Evolutionary conservation across 2,329 filamentous ascomycete species (phyloP).

Genomic region (Bipolaris zeicola): DNA sequence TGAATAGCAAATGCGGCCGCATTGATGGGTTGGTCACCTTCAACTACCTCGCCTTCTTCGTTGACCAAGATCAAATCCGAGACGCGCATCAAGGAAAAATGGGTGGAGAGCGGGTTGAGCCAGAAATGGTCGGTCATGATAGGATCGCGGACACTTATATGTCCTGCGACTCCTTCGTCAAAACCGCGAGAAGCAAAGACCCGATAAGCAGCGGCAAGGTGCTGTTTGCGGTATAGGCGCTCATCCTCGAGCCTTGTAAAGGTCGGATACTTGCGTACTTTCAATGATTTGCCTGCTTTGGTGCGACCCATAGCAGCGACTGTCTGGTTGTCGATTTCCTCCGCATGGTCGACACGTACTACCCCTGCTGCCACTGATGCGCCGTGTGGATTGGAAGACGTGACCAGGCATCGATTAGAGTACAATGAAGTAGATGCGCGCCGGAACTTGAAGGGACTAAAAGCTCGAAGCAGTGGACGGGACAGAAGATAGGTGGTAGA

Average conservation of each 20-base stretch:
- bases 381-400: slow-evolving; percentile 19
- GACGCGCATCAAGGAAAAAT: slow-evolving; percentile 53
- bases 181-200: slow-evolving; percentile 49
- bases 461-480: background rate
- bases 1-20: slow-evolving; percentile 56
- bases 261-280: slow-evolving; percentile 53
- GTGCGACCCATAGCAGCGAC: slow-evolving; percentile 56
- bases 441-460: background rate
- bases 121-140: slow-evolving; percentile 45
- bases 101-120: slow-evolving; percentile 53
- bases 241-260: slow-evolving; percentile 50
- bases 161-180: slow-evolving; percentile 52
- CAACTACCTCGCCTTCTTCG: slow-evolving; percentile 50
- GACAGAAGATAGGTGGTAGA: slow-evolving; percentile 9
- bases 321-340: slow-evolving; percentile 49
- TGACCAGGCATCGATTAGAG: slow-evolving; percentile 16
- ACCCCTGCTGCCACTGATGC: slow-evolving; percentile 23
- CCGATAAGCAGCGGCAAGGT: slow-evolving; percentile 53
- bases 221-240: slow-evolving; percentile 53
- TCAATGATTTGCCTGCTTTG: slow-evolving; percentile 52
- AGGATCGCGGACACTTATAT: slow-evolving; percentile 52
- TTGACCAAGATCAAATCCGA: slow-evolving; percentile 53
- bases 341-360: slow-evolving; percentile 38
- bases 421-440: background rate
- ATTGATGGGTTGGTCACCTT: slow-evolving; percentile 52